Evolutionary conservation across 495 filamentous ascomycete species (phyloP).

Genomic region (Glarea lozoyensis): DNA sequence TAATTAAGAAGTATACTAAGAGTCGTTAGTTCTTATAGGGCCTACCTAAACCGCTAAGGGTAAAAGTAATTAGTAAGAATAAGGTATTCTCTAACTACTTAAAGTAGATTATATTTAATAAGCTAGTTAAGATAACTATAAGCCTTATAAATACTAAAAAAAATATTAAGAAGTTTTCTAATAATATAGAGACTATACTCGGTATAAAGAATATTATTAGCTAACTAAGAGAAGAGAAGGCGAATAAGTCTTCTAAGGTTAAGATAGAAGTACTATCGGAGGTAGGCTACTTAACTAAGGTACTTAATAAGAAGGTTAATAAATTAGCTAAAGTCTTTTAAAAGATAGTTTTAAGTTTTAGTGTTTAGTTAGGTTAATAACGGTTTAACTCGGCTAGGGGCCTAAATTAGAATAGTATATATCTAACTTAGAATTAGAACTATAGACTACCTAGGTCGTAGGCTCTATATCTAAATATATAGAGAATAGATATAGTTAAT

Average conservation of each 20-base stretch:
- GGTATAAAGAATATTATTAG: background rate
- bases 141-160: background rate
- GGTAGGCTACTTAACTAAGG: background rate
- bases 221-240: background rate
- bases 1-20: background rate
- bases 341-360: no score
- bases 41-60: background rate
- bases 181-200: background rate
- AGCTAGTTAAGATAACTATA: background rate
- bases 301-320: background rate
- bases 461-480: no score
- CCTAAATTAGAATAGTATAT: no score
- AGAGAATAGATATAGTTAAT: no score
- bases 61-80: background rate
- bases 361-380: no score
- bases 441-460: no score
- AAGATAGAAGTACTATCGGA: background rate
- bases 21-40: background rate
- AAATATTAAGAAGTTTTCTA: background rate
- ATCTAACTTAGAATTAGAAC: no score
- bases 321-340: background rate
- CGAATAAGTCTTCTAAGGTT: background rate
- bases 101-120: background rate
- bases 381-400: no score
- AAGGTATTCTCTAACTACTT: background rate